phyloP scores from a whole-genome alignment of 2,329 filamentous ascomycete genomes.

The Chaetomium globosum region DNA sequence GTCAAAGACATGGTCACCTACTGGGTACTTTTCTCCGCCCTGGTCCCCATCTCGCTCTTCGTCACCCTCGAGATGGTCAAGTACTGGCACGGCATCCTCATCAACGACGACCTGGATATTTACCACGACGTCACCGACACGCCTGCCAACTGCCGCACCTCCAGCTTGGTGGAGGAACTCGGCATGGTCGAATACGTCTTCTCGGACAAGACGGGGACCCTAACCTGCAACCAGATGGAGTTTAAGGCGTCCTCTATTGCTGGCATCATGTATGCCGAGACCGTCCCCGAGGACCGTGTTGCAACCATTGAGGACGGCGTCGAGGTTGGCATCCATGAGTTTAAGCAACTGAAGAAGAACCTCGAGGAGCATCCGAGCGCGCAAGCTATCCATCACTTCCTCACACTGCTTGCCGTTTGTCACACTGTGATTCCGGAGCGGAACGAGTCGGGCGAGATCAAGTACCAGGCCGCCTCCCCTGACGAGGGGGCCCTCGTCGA shows the following conservation, averaged over 20 bases:
- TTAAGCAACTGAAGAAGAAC: slow-evolving; percentile 73
- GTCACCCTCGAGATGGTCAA: slow-evolving; percentile 98
- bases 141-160: slow-evolving; percentile 92
- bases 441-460: slow-evolving; percentile 79
- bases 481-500: slow-evolving; percentile 97
- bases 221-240: slow-evolving; percentile 99
- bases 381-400: slow-evolving; percentile 72
- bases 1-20: slow-evolving; percentile 95
- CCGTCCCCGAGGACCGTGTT: slow-evolving; percentile 86
- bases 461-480: slow-evolving; percentile 96
- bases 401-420: slow-evolving; percentile 83
- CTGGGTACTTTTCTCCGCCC: slow-evolving; percentile 95
- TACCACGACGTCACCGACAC: slow-evolving; percentile 96
- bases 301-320: slow-evolving; percentile 76
- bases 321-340: slow-evolving; percentile 81
- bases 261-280: slow-evolving; percentile 90
- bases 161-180: slow-evolving; percentile 92
- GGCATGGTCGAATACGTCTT: slow-evolving; percentile 99
- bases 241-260: slow-evolving; percentile 94
- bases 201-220: slow-evolving; percentile 93
- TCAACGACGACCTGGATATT: slow-evolving; percentile 96
- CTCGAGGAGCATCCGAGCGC: slow-evolving; percentile 58
- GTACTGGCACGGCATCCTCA: slow-evolving; percentile 96
- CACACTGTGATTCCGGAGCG: slow-evolving; percentile 97
- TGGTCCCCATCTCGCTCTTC: slow-evolving; percentile 96